phyloP scores from a whole-genome alignment of 1,284 basidiomycete species.

The Puccinia hordei region DNA sequence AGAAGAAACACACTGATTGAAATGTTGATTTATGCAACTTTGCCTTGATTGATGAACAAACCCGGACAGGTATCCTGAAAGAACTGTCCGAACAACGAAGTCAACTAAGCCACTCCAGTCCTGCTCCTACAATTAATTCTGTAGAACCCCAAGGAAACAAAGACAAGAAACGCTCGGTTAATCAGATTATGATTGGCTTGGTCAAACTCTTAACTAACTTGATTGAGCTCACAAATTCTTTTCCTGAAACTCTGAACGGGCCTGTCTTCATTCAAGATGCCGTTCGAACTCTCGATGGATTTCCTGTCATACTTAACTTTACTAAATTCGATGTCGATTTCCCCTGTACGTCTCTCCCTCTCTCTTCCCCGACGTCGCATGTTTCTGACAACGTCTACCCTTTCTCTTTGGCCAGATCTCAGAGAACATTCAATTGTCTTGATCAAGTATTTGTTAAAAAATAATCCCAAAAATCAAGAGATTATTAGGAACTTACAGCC shows the following conservation, averaged over 20 bases:
- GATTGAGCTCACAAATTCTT: background rate
- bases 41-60: too few species aligned
- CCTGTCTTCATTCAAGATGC: background rate
- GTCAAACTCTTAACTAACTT: slow-evolving; percentile 16
- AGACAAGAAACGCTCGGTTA: background rate
- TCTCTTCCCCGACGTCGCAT: background rate
- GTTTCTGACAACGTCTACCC: too few species aligned
- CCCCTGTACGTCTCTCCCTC: slow-evolving; percentile 16
- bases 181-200: slow-evolving; percentile 16
- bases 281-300: background rate
- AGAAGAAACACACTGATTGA: too few species aligned
- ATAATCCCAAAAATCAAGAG: slow-evolving; percentile 20
- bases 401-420: slow-evolving; percentile 6
- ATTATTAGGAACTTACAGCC: slow-evolving; percentile 11
- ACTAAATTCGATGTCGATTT: slow-evolving; percentile 21
- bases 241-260: too few species aligned
- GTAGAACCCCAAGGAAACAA: background rate
- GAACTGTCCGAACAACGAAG: background rate
- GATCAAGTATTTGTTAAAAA: slow-evolving; percentile 10
- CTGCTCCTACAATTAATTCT: background rate
- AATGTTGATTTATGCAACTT: too few species aligned
- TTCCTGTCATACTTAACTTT: slow-evolving; percentile 3
- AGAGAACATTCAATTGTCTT: slow-evolving; percentile 28
- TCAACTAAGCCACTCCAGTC: background rate
- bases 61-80: background rate